Percentiles rank a stretch among this genome's conserved stretches.
Conservation (phyloP, 2,329 filamentous ascomycete genomes). For the Alternaria conjuncta region DNA sequence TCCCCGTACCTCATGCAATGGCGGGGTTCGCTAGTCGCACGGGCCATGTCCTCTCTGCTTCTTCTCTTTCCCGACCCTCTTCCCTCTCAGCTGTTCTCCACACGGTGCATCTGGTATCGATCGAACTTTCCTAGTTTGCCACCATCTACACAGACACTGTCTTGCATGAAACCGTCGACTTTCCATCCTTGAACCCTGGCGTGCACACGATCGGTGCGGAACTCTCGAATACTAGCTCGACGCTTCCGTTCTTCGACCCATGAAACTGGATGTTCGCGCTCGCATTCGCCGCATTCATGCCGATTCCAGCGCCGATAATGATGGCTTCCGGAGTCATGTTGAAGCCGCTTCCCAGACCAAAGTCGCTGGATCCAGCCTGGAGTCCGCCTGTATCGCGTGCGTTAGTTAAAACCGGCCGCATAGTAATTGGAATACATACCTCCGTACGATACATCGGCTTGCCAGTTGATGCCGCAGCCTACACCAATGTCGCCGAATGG, state of each 20-base stretch:
- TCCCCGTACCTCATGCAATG: neutral
- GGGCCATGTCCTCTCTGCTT: neutral
- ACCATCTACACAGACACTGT: neutral
- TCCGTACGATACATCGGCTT: constrained; percentile 11
- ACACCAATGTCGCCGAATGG: constrained; percentile 17
- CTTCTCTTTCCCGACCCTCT: neutral
- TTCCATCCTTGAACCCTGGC: constrained; percentile 3
- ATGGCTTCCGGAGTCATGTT: constrained; percentile 9
- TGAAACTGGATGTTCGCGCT: constrained; percentile 13
- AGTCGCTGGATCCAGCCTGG: constrained; percentile 14
- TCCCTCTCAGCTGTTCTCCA: neutral
- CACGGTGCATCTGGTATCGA: neutral
- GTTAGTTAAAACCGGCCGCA: neutral
- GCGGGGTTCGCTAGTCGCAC: neutral
- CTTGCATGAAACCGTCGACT: constrained; percentile 4
- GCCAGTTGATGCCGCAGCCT: constrained; percentile 20
- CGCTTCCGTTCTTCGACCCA: constrained; percentile 10
- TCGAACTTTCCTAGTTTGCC: neutral
- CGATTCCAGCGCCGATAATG: constrained; percentile 8
- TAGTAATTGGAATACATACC: neutral
- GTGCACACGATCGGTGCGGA: constrained; percentile 2
- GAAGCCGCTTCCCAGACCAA: constrained; percentile 15
- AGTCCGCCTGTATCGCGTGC: constrained; percentile 8
- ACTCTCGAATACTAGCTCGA: constrained; percentile 12
- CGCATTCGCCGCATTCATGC: constrained; percentile 10